Evolutionary conservation across 768 basidiomycete genomes (phyloP), one percentile per base, ranked within the genome.

Genomic region (Kwoniella mangroviensis): DNA sequence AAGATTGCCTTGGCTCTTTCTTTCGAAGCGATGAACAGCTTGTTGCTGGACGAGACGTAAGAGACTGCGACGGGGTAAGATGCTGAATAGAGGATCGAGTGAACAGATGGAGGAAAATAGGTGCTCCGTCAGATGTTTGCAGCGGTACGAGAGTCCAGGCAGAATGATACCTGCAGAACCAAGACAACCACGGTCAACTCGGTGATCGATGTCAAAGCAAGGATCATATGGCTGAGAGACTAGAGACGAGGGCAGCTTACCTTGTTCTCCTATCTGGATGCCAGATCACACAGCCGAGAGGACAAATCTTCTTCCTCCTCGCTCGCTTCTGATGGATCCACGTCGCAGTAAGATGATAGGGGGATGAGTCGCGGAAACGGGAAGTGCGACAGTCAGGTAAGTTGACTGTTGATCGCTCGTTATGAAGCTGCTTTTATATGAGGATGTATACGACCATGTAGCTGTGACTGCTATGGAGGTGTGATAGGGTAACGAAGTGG

Each of bases 101-200:
- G 34, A 34, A 7, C 0, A 7, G 34, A 34, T 7, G 34, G 34
- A 34, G 6, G 34, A 34, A 4, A 34, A 4, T 4, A 6, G 6
- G 9, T 34, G 34, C 0, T 7, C 34, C 34, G 34, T 34, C 34
- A 7, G 6, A 34, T 6, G 6, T 19, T 49, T 49, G 45, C 45
- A 49, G 13, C 19, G 45, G 11, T 49, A 19, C 13, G 45, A 15
- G 15, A 12, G 12, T 19, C 24, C 17, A 12, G 13, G 12, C 7
- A 19, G 19, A 40, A 0, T 13, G 21, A 63, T 12, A 15, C 21
- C 15, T 17, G 9, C 62, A 52, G n/a, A 0, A 40, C 49, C 21
- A 52, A 63, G 49, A 60, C 12, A 60, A 17, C 43, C 41, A 24
- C 58, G 58, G 58, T 60, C 58, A 60, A n/a, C 41, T 43, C 58